These are phyloP conservation scores for Dactylellina leptospora DNA, from an alignment of 2,329 filamentous ascomycete species.

Conservation along the genomic window DNA sequence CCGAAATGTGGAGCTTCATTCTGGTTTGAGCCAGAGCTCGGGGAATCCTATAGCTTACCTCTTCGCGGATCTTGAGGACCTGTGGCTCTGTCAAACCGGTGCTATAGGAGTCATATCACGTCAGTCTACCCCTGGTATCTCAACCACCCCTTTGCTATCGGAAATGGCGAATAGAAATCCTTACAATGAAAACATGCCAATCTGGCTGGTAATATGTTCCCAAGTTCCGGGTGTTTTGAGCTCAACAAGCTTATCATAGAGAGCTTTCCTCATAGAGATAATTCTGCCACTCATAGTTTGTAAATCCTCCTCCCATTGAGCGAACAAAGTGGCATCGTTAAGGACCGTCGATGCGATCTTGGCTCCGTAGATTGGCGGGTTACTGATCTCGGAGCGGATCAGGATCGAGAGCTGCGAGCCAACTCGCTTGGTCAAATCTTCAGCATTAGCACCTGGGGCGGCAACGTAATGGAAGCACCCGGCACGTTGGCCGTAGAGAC, in stretches of 20 bases:
- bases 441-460: slow-evolving; percentile 68
- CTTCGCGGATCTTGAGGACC: slow-evolving; percentile 89
- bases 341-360: slow-evolving; percentile 93
- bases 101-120: slow-evolving; percentile 61
- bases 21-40: slow-evolving; percentile 19
- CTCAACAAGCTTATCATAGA: slow-evolving; percentile 94
- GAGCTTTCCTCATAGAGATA: slow-evolving; percentile 93
- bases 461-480: slow-evolving; percentile 95
- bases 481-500: slow-evolving; percentile 97
- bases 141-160: neutral
- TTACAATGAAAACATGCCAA: slow-evolving; percentile 92
- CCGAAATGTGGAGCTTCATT: slow-evolving; percentile 15
- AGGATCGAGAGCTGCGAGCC: slow-evolving; percentile 99
- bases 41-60: slow-evolving; percentile 65
- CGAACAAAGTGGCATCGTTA: slow-evolving; percentile 81
- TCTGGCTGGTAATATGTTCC: slow-evolving; percentile 98
- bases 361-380: slow-evolving; percentile 95
- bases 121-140: neutral
- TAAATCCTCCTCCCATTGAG: slow-evolving; percentile 95
- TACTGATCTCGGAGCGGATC: slow-evolving; percentile 95
- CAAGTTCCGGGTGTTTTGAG: slow-evolving; percentile 96
- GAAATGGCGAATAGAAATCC: slow-evolving; percentile 7
- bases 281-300: slow-evolving; percentile 99
- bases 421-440: slow-evolving; percentile 87
- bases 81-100: slow-evolving; percentile 89